Evolutionary conservation across 2,329 filamentous ascomycete genomes (phyloP), one percentile per base, ranked within the genome.

Genomic region (Zymoseptoria passerinii): DNA sequence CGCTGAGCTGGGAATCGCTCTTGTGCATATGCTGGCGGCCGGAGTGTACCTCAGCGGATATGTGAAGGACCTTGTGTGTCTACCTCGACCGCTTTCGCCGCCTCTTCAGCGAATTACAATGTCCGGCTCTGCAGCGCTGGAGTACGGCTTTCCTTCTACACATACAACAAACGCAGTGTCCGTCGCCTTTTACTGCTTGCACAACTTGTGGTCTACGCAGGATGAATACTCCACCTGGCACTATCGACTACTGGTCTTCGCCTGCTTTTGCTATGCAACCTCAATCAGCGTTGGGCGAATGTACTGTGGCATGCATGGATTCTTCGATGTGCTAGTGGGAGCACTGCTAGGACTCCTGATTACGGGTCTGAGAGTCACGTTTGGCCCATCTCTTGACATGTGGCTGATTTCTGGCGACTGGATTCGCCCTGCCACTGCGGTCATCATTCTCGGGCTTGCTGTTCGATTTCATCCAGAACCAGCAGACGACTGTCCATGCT

Each of bases 241-340:
- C 76, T 81, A 69, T 62, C 61, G 48, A 28, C 18, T 68, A 10
- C 58, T 66, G 9, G 60, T 62, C 4, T 62, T 85, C 3, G 74
- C 89, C 5, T 85, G 87, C 48, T 95, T 94, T 73, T 86, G 90
- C 66, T 99, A 97, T 71, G 90, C 89, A 35, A 76, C 84, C 10
- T 96, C 92, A 27, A 97, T 99, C 69, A 83, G 96, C 48, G 78
- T 97, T 62, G 94, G 94, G 5, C 85, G 94, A 19, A 79, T 99
- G 40, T 97, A 99, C 77, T 99, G 94, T 71, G 94, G 94, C 61
- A 99, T 99, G 94, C 94, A 99, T 75, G 94, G 94, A 9, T 96
- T 97, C 75, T 80, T 94, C 50, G 94, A 99, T 73, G 91, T 97
- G 23, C 75, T 94, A 13, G 74, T 94, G 58, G 94, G 94, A 6